A percentile compares a stretch with the other conserved stretches of the same genome.
Evolutionary conservation across 768 basidiomycete genomes (phyloP).

Genomic region (Macrolepiota fuliginosa): DNA sequence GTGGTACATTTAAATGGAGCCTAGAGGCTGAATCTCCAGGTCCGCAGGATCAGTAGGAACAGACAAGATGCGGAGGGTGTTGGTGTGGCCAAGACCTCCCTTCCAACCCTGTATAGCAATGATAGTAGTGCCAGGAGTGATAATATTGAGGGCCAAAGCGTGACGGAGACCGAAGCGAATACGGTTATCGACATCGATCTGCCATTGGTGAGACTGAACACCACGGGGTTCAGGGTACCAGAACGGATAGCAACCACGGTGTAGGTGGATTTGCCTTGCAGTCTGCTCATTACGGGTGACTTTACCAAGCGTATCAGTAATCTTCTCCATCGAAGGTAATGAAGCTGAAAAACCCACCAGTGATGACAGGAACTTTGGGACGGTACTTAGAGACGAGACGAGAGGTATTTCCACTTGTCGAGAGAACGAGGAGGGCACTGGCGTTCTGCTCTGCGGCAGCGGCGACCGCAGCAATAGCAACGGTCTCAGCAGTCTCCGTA

Average conservation of each 20-base stretch:
- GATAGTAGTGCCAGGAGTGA: constrained; percentile 85
- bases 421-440: constrained; percentile 92
- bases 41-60: constrained; percentile 83
- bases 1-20: constrained; percentile 21
- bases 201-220: constrained; percentile 88
- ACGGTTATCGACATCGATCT: constrained; percentile 94
- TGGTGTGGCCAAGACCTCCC: constrained; percentile 94
- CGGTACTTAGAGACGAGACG: constrained; percentile 96
- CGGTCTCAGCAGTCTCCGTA: constrained; percentile 92
- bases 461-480: constrained; percentile 94
- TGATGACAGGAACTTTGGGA: constrained; percentile 91
- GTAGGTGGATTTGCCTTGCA: constrained; percentile 93
- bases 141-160: constrained; percentile 81
- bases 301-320: constrained; percentile 25
- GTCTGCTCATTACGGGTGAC: constrained; percentile 97
- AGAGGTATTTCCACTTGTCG: constrained; percentile 95
- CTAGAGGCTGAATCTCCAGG: constrained; percentile 65
- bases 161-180: constrained; percentile 85
- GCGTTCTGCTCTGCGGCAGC: constrained; percentile 95
- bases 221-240: constrained; percentile 96
- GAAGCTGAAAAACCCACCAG: constrained; percentile 50
- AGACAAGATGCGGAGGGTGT: constrained; percentile 80
- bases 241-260: constrained; percentile 96
- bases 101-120: constrained; percentile 99
- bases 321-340: background rate